Evolutionary conservation across 257 asterid genomes (phyloP), one percentile per base, ranked within the genome.

Genomic region (Plantago elongata): DNA sequence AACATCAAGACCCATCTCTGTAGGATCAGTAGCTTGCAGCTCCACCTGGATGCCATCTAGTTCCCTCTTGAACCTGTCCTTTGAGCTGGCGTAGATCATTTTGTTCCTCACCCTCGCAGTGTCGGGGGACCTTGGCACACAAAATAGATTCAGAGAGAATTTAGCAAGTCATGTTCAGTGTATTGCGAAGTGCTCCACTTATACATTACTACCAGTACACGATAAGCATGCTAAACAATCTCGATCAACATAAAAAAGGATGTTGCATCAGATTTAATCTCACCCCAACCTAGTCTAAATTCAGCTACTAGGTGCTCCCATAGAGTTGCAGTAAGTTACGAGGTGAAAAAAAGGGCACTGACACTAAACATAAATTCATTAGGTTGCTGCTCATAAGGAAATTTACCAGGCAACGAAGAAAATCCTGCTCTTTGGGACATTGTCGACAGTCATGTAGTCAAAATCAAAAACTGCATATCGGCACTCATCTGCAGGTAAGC

Each of bases 401-500:
- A 61, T 5, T 51, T 69, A 69, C 81, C 81, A 76, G 9, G 75
- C 81, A 13, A 72, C 44, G 68, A 76, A 76, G 75, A 76, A 76
- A 58, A 76, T 72, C 62, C 71, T 76, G 76, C 81, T 76, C 66
- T 76, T 76, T 57, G 74, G 81, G 61, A 69, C 74, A 44, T 76
- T 76, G 73, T 76, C 81, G 7, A 37, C 68, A 10, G 81, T 72
- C 63, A 72, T 45, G 66, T 55, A 76, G 73, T 76, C 81, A 7
- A 72, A 76, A 70, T 76, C 81, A 40, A 56, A 72, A 13, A 76
- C 63, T 30, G 81, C 81, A 30, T 76, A 72, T 58, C 77, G 61
- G 55, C 80, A 75, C 69, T 75, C 77, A 4, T 71, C 74, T 0
- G 69, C 72, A 43, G 80, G 80, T 56, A 76, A 77, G 48, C 52